Evolutionary conservation across 2,329 filamentous ascomycete genomes (phyloP), one percentile per base, ranked within the genome.

Genomic region (Alternaria solani): DNA sequence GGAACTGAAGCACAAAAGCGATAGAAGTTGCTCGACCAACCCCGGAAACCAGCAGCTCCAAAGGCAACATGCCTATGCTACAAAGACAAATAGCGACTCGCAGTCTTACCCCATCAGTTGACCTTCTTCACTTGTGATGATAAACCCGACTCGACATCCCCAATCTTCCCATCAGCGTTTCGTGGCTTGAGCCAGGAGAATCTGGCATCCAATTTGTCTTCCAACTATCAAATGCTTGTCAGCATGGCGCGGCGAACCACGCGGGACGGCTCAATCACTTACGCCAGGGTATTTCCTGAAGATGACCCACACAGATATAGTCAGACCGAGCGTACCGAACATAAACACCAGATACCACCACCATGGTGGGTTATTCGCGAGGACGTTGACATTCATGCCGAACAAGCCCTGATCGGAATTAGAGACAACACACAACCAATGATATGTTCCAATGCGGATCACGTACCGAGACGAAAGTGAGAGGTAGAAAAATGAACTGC

Each of bases 151-250:
- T 39, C 36, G n/a, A 20, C 7, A 18, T 39, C n/a, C 18, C n/a
- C 3, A 4, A 1, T 18, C 2, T 39, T 18, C 4, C n/a, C 1
- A 20, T 18, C 36, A 9, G 8, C n/a, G 0, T 1, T 8, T 1
- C 4, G n/a, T 12, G 36, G 36, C 36, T 39, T 20, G 11, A 39
- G 36, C 36, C 36, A 39, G n/a, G 36, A 5, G 1, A 39, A 39
- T 1, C n/a, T 39, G 0, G 4, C 12, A 20, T 39, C n/a, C n/a
- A 39, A 8, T 5, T 11, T 39, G 12, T 39, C n/a, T 20, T 39
- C 36, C 36, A 39, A 8, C 36, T 39, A n/a, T 9, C n/a, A 7
- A n/a, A 18, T 23, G 18, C 36, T 18, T 11, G n/a, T 39, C 7
- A 7, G 36, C 36, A 39, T 18, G 4, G 7, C 9, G 36, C 8